Evolutionary conservation across 306 rosid species (phyloP).

Genomic region (Vigna trinervia): DNA sequence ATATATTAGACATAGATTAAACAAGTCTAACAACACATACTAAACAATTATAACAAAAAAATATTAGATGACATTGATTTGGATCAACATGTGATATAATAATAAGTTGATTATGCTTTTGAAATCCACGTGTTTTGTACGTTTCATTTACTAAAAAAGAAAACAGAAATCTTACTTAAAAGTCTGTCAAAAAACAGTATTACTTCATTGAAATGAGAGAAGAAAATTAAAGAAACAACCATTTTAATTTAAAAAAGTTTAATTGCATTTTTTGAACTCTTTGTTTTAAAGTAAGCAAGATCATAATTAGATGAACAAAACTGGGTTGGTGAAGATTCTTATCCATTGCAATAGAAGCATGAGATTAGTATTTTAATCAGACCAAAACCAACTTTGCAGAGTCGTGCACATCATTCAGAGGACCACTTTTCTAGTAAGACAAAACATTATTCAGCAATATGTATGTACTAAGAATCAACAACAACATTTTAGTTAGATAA

Average conservation of each 20-base stretch:
- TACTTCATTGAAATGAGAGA: no score
- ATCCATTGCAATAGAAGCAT: not conserved
- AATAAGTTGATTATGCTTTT: no score
- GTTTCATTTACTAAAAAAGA: no score
- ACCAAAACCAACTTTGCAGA: not conserved
- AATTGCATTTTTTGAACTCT: not conserved
- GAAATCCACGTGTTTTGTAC: no score
- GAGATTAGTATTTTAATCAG: not conserved
- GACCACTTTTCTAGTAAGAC: conserved; percentile 4
- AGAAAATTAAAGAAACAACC: not conserved
- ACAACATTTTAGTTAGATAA: no score
- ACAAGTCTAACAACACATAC: no score
- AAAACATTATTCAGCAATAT: not conserved
- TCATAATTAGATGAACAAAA: not conserved
- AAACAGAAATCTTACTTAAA: no score
- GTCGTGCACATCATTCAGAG: not conserved
- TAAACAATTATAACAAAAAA: no score
- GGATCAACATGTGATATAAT: not conserved
- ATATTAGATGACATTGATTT: not conserved
- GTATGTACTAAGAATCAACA: no score
- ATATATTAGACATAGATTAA: no score
- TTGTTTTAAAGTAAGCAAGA: not conserved
- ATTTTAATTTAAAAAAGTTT: no score
- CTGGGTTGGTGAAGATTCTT: not conserved
- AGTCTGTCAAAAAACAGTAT: no score